Evolutionary conservation across 495 filamentous ascomycete genomes (phyloP).

Genomic region (Ascobolus immersus): DNA sequence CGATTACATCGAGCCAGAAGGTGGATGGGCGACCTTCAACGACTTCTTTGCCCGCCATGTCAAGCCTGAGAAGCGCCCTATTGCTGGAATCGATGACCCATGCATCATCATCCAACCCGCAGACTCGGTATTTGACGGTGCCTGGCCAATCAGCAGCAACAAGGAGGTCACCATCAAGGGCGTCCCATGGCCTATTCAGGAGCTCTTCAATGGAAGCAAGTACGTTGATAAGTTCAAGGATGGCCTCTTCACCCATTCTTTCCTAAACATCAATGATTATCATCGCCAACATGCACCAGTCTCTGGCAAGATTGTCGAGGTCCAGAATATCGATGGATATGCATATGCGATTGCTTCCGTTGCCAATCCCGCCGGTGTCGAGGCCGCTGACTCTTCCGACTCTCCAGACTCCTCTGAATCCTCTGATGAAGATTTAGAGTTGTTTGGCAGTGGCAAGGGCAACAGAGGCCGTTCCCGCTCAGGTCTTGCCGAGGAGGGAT

Average conservation of each 20-base stretch:
- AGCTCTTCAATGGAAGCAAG: slow-evolving; percentile 8
- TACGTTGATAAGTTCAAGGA: slow-evolving; percentile 9
- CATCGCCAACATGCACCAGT: slow-evolving; percentile 16
- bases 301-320: slow-evolving; percentile 12
- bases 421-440: too few relatives aligned
- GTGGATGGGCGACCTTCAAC: slow-evolving; percentile 17
- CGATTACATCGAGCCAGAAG: slow-evolving; percentile 10
- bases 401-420: too few relatives aligned
- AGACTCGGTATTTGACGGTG: slow-evolving; percentile 12
- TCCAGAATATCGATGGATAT: slow-evolving; percentile 13
- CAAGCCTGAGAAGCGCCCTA: slow-evolving; percentile 10
- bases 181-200: slow-evolving; percentile 13
- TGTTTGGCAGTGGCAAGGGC: too few relatives aligned
- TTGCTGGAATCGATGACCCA: slow-evolving; percentile 7
- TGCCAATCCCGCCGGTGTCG: background rate
- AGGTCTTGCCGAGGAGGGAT: too few relatives aligned
- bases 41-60: slow-evolving; percentile 15
- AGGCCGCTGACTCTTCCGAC: too few relatives aligned
- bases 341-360: slow-evolving; percentile 16
- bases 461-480: too few relatives aligned
- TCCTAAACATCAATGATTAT: slow-evolving; percentile 16
- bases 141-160: slow-evolving; percentile 6
- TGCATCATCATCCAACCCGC: slow-evolving; percentile 11
- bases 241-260: slow-evolving; percentile 15
- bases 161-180: slow-evolving; percentile 13